Conservation (phyloP, 768 basidiomycete species). For the Bullera alba region DNA sequence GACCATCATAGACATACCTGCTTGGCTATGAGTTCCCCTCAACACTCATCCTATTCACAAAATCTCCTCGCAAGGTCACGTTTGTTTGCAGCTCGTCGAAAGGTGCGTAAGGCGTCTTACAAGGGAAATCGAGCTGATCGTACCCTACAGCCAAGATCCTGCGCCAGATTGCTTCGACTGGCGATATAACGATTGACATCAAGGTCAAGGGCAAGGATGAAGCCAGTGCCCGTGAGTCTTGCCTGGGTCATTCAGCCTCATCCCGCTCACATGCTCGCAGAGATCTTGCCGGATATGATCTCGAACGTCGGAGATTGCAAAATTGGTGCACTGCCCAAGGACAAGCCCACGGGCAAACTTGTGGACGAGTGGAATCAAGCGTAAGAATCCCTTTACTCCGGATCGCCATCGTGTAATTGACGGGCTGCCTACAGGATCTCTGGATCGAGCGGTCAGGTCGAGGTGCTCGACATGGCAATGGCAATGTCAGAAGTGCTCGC, state of each 20-base stretch:
- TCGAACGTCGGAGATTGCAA: slow-evolving; percentile 47
- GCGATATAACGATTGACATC: slow-evolving; percentile 62
- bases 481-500: slow-evolving; percentile 73
- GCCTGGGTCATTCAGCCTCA: no score
- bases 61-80: slow-evolving; percentile 54
- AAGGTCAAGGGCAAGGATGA: slow-evolving; percentile 49
- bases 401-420: not conserved
- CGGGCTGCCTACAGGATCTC: slow-evolving; percentile 47
- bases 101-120: slow-evolving; percentile 51
- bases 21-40: slow-evolving; percentile 97
- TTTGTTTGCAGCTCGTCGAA: slow-evolving; percentile 84
- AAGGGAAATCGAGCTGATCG: not conserved
- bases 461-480: slow-evolving; percentile 68
- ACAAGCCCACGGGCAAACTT: slow-evolving; percentile 76
- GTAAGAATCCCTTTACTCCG: slow-evolving; percentile 10
- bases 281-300: slow-evolving; percentile 65
- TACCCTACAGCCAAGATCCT: slow-evolving; percentile 67
- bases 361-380: slow-evolving; percentile 75
- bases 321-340: slow-evolving; percentile 69
- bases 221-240: slow-evolving; percentile 18
- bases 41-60: slow-evolving; percentile 73
- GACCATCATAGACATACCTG: slow-evolving; percentile 70
- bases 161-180: slow-evolving; percentile 59
- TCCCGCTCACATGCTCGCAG: slow-evolving; percentile 43
- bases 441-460: slow-evolving; percentile 57